These are phyloP conservation scores for Tricholoma matsutake DNA, from an alignment of 768 basidiomycete species.

Conservation along the genomic window DNA sequence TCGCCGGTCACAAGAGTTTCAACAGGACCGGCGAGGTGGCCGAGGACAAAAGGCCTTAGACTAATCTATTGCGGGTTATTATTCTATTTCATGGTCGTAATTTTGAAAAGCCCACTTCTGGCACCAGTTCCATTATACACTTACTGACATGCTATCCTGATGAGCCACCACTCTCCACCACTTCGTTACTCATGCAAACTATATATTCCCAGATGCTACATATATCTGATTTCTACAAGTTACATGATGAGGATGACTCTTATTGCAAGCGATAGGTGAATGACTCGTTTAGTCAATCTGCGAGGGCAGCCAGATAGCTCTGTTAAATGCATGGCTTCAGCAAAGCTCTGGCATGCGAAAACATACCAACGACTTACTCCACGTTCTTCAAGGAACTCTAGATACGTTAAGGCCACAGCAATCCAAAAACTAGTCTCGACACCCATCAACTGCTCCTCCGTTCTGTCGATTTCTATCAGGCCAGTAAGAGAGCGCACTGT, in stretches of 20 bases:
- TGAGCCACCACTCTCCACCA: not conserved
- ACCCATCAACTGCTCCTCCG: constrained; percentile 55
- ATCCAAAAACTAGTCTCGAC: constrained; percentile 80
- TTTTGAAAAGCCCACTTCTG: not conserved
- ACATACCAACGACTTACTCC: constrained; percentile 50
- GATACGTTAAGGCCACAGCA: constrained; percentile 67
- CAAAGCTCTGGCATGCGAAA: not conserved
- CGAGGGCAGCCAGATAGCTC: constrained; percentile 56
- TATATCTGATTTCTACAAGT: too few species aligned
- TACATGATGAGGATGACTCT: too few species aligned
- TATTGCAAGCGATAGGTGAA: too few species aligned
- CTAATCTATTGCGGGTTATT: not conserved
- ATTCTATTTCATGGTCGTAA: not conserved
- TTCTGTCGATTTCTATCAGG: constrained; percentile 57
- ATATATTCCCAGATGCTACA: not conserved
- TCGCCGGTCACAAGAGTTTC: constrained; percentile 1
- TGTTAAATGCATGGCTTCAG: constrained; percentile 18
- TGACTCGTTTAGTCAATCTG: not conserved
- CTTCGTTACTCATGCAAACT: not conserved
- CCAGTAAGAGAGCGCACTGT: constrained; percentile 58
- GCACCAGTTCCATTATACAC: not conserved
- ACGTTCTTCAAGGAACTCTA: constrained; percentile 74
- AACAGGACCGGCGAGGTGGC: not conserved
- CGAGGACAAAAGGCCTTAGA: not conserved
- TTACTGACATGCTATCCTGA: not conserved